phyloP scores from a whole-genome alignment of 2,329 filamentous ascomycete genomes.

The Ilyonectria robusta region DNA sequence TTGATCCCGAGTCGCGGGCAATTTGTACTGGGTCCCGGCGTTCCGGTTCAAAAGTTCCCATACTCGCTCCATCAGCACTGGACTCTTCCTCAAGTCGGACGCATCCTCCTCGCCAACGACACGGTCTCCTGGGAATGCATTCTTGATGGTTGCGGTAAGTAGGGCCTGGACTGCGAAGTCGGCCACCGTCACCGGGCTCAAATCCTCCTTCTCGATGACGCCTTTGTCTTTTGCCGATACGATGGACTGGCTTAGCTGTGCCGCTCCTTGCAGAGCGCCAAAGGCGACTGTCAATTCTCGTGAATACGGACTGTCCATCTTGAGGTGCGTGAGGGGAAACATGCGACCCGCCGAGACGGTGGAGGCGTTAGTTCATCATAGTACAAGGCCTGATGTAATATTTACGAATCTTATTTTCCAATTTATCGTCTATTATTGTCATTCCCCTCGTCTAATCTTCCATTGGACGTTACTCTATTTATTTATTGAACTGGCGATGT shows the following conservation, averaged over 20 bases:
- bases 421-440: too few species aligned
- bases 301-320: constrained; percentile 60
- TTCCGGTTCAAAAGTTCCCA: constrained; percentile 60
- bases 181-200: constrained; percentile 71
- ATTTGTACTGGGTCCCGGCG: constrained; percentile 47
- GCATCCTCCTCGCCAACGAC: constrained; percentile 72
- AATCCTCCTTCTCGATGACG: constrained; percentile 66
- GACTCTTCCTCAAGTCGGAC: constrained; percentile 60
- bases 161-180: constrained; percentile 73
- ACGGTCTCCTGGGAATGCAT: constrained; percentile 64
- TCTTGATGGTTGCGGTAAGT: constrained; percentile 64
- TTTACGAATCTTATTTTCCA: too few species aligned
- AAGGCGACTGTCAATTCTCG: constrained; percentile 61
- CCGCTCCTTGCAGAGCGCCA: constrained; percentile 60
- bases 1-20: constrained; percentile 58
- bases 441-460: too few species aligned
- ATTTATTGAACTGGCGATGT: too few species aligned
- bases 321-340: background rate
- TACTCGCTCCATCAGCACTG: constrained; percentile 60
- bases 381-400: too few species aligned
- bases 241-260: constrained; percentile 65
- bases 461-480: too few species aligned
- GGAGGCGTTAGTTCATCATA: background rate
- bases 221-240: constrained; percentile 64
- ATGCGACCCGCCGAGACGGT: constrained; percentile 38